Evolutionary conservation across 2,329 filamentous ascomycete species (phyloP).

Genomic region (Gremmenia infestans): DNA sequence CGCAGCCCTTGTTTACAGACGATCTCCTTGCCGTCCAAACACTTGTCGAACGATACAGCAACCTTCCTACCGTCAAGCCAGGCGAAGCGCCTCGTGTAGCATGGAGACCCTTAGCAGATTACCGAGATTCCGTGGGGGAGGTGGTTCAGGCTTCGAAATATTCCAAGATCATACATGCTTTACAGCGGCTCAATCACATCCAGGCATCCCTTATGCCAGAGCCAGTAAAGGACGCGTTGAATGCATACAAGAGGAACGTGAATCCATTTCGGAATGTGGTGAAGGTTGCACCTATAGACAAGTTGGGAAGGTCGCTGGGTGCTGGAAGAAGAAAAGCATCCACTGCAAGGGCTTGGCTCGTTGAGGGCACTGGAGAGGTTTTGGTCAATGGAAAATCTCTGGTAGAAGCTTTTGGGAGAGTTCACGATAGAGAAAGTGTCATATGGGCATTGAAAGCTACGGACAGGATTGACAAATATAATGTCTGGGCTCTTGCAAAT

Average conservation of each 20-base stretch:
- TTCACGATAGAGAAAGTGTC: conserved; percentile 92
- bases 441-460: conserved; percentile 86
- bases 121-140: conserved; percentile 67
- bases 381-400: conserved; percentile 87
- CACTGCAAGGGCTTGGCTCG: conserved; percentile 76
- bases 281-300: conserved; percentile 64
- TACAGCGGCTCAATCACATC: conserved; percentile 80
- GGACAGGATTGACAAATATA: conserved; percentile 88
- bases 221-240: conserved; percentile 61
- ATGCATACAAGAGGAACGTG: conserved; percentile 68
- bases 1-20: conserved; percentile 80
- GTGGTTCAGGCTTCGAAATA: conserved; percentile 73
- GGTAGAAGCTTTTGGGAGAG: conserved; percentile 72
- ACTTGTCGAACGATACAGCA: conserved; percentile 65
- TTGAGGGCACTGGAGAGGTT: conserved; percentile 89
- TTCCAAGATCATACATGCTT: conserved; percentile 66
- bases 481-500: conserved; percentile 79
- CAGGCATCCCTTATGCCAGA: conserved; percentile 70
- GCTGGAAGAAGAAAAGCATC: conserved; percentile 86
- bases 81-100: conserved; percentile 66
- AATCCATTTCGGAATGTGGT: conserved; percentile 63
- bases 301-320: conserved; percentile 71
- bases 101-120: conserved; percentile 77
- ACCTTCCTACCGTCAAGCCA: conserved; percentile 63
- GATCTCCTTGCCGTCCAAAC: conserved; percentile 68